These are phyloP conservation scores for Ballota nigra DNA, from an alignment of 257 asterid genomes.

Conservation along the genomic window DNA sequence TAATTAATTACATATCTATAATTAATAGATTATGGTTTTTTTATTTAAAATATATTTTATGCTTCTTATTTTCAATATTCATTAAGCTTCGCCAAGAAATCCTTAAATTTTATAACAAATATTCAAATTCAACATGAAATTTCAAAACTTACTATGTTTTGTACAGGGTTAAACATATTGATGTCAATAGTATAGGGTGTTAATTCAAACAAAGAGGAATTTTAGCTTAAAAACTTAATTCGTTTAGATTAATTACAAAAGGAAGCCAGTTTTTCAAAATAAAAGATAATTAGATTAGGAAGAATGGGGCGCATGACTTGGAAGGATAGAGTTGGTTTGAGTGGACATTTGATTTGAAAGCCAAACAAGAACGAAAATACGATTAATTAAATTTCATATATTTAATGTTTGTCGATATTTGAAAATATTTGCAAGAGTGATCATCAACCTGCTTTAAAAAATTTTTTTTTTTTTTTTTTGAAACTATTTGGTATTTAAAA, in stretches of 20 bases:
- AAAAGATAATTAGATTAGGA: not conserved
- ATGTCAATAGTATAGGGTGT: not conserved
- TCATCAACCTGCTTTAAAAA: too few species aligned
- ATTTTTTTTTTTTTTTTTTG: too few species aligned
- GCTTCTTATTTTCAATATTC: not conserved
- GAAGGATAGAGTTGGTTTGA: not conserved
- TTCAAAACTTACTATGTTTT: too few species aligned
- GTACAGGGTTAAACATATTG: not conserved
- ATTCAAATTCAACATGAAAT: not conserved
- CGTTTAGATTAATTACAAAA: too few species aligned
- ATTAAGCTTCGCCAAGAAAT: not conserved
- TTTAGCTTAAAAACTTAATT: not conserved
- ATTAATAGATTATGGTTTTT: too few species aligned
- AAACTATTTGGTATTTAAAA: too few species aligned
- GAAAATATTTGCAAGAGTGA: not conserved
- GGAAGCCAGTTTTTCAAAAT: not conserved
- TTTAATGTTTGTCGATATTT: not conserved
- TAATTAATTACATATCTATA: too few species aligned
- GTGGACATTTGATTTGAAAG: conserved; percentile 7
- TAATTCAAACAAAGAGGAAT: not conserved
- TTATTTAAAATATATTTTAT: too few species aligned
- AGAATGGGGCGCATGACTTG: not conserved
- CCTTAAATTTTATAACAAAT: not conserved
- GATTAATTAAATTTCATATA: not conserved
- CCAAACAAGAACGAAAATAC: not conserved